phyloP scores from a whole-genome alignment of 2,329 filamentous ascomycete species.

The Oidium heveae region DNA sequence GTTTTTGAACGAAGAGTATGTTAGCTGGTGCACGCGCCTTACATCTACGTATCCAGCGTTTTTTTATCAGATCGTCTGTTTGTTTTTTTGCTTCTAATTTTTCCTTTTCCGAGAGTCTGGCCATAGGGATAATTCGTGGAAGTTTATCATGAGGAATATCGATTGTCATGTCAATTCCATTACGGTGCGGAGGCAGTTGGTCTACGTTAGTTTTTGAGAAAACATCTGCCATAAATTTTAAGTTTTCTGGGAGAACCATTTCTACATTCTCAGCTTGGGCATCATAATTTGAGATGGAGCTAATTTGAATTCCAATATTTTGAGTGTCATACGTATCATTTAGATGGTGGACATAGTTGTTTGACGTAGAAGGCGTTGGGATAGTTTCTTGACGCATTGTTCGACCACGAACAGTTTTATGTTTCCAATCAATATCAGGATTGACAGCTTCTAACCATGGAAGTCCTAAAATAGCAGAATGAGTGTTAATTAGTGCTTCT shows the following conservation, averaged over 20 bases:
- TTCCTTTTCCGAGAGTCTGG: background rate
- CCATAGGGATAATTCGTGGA: background rate
- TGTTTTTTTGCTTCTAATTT: background rate
- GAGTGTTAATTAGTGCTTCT: background rate
- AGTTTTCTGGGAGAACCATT: too few species aligned
- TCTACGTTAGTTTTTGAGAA: background rate
- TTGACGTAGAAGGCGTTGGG: too few species aligned
- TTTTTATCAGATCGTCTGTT: background rate
- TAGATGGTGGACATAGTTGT: too few species aligned
- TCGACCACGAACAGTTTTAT: too few species aligned
- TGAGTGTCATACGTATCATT: too few species aligned
- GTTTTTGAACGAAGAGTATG: background rate
- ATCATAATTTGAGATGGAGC: too few species aligned
- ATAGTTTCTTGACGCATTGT: too few species aligned
- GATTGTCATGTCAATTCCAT: background rate
- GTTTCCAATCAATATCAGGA: background rate
- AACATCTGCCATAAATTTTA: too few species aligned
- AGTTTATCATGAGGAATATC: background rate
- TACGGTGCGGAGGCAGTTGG: background rate
- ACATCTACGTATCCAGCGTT: background rate
- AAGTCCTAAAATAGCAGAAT: background rate
- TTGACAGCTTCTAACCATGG: background rate
- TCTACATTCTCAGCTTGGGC: background rate
- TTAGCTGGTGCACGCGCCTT: background rate
- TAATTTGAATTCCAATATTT: too few species aligned